phyloP scores from a whole-genome alignment of 495 filamentous ascomycete genomes.

The Lasiosphaeriaceae sp. region DNA sequence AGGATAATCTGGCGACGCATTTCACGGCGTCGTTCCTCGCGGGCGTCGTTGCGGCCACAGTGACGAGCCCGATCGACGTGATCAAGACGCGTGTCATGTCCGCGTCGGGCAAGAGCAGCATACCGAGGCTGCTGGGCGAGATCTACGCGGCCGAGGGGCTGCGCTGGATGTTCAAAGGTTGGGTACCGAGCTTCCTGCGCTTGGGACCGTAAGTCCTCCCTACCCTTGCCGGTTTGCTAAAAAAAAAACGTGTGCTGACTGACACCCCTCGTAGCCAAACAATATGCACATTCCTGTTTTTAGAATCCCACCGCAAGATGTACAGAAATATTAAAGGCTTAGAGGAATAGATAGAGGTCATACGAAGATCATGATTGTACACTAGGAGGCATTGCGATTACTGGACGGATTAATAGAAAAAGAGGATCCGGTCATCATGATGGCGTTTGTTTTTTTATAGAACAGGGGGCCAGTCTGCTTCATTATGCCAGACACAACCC shows the following conservation, averaged over 20 bases:
- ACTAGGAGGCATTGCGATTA: not conserved
- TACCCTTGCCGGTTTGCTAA: not conserved
- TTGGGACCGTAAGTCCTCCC: slow-evolving; percentile 56
- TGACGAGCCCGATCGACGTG: slow-evolving; percentile 93
- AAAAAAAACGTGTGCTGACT: slow-evolving; percentile 1
- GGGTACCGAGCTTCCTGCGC: slow-evolving; percentile 94
- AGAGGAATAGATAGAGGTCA: slow-evolving; percentile 21
- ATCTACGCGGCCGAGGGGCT: slow-evolving; percentile 76
- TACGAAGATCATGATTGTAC: not conserved
- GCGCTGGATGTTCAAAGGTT: slow-evolving; percentile 93
- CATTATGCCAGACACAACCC: not conserved
- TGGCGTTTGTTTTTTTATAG: too few relatives aligned
- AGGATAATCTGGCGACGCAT: slow-evolving; percentile 77
- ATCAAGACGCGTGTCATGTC: slow-evolving; percentile 97
- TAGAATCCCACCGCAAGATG: slow-evolving; percentile 83
- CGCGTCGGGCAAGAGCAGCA: slow-evolving; percentile 56
- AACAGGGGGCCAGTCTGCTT: too few relatives aligned
- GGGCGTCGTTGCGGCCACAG: slow-evolving; percentile 90
- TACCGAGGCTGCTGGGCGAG: slow-evolving; percentile 57
- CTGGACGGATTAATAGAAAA: not conserved
- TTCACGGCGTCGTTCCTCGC: slow-evolving; percentile 83
- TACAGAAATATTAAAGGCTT: slow-evolving; percentile 51
- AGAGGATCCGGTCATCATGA: not conserved
- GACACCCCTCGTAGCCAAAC: slow-evolving; percentile 59
- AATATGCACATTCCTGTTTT: slow-evolving; percentile 88